These are phyloP conservation scores for Flaveria sonorensis DNA, from an alignment of 129 eudicot genomes.

Conservation along the genomic window DNA sequence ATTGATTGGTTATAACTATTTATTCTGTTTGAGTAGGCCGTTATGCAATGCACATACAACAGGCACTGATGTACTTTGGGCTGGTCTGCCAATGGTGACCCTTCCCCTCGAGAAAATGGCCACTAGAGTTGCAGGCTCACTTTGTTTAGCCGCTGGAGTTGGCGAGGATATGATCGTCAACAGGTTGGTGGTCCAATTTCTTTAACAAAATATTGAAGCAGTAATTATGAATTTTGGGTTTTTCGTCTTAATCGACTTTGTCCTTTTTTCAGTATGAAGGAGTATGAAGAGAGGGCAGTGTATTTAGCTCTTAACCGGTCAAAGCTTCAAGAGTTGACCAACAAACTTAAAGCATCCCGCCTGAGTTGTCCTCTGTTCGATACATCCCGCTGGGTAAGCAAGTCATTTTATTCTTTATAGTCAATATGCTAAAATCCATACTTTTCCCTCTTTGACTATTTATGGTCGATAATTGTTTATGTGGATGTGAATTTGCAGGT, in stretches of 20 bases:
- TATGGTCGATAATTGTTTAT: neutral
- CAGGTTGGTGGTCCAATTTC: slow-evolving; percentile 41
- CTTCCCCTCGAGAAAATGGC: slow-evolving; percentile 99
- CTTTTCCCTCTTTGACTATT: neutral
- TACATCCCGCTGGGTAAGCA: slow-evolving; percentile 86
- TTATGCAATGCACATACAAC: slow-evolving; percentile 97
- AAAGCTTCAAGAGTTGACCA: slow-evolving; percentile 81
- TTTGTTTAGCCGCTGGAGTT: slow-evolving; percentile 83
- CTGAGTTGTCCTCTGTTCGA: slow-evolving; percentile 85
- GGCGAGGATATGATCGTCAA: slow-evolving; percentile 83
- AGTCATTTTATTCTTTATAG: slow-evolving; percentile 2
- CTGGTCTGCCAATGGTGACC: slow-evolving; percentile 96
- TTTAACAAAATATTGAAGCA: neutral
- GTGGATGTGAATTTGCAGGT: slow-evolving; percentile 49
- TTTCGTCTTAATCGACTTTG: neutral
- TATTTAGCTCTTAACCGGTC: slow-evolving; percentile 68
- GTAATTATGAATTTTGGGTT: neutral
- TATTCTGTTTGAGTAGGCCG: slow-evolving; percentile 53
- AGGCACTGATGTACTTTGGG: slow-evolving; percentile 99
- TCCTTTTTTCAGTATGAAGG: slow-evolving; percentile 57
- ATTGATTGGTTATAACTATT: slow-evolving; percentile 2
- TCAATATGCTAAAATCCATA: neutral
- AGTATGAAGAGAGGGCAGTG: slow-evolving; percentile 91
- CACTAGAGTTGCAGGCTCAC: slow-evolving; percentile 96
- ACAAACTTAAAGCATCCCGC: slow-evolving; percentile 76